Conservation (phyloP, 225 moss, liverwort and hornwort genomes). For the Takakia lepidozioides region DNA sequence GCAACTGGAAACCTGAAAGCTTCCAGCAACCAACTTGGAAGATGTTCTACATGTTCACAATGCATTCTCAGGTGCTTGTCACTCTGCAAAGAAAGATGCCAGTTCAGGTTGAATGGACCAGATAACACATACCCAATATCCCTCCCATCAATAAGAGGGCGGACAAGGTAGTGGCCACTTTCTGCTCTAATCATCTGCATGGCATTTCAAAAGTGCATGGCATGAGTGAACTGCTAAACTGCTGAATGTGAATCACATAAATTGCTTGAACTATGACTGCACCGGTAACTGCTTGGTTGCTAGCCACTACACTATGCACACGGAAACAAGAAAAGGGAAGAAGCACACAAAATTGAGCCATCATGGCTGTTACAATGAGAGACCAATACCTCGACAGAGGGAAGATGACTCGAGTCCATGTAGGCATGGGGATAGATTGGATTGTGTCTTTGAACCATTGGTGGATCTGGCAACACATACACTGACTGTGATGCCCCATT, state of each 20-base stretch:
- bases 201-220: too few relatives aligned
- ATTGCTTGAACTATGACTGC: too few relatives aligned
- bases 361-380: too few relatives aligned
- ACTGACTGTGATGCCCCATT: conserved; percentile 10
- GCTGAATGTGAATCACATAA: too few relatives aligned
- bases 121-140: conserved; percentile 53
- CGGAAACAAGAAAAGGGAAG: too few relatives aligned
- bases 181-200: conserved; percentile 79
- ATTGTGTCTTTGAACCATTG: conserved; percentile 25
- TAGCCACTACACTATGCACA: too few relatives aligned
- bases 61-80: too few relatives aligned
- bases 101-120: background rate
- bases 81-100: background rate
- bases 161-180: conserved; percentile 90
- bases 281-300: too few relatives aligned
- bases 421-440: conserved; percentile 13
- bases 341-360: too few relatives aligned
- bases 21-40: too few relatives aligned
- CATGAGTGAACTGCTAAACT: too few relatives aligned
- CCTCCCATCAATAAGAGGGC: conserved; percentile 75
- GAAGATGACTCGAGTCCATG: conserved; percentile 21
- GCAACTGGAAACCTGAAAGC: background rate
- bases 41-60: too few relatives aligned
- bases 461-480: conserved; percentile 21
- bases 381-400: conserved; percentile 41